Percentiles rank a stretch among this genome's conserved stretches.
Conservation (phyloP, 371 early-diverging fungal genomes). For the Mucor plumbeus region DNA sequence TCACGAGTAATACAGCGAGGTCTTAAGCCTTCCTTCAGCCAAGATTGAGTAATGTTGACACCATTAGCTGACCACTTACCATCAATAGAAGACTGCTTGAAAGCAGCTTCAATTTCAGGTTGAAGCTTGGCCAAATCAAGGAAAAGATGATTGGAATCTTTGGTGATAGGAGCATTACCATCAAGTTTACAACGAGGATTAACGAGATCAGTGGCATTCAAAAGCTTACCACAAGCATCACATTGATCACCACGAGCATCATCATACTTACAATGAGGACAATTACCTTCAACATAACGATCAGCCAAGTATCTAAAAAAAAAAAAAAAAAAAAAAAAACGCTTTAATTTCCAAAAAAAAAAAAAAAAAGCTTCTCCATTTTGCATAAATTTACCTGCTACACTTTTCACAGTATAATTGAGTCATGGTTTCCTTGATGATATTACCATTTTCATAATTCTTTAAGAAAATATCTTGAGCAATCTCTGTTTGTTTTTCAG, state of each 20-base stretch:
- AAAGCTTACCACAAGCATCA: constrained; percentile 94
- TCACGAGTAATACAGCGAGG: constrained; percentile 99
- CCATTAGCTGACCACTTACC: constrained; percentile 95
- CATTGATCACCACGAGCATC: constrained; percentile 99
- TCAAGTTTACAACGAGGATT: constrained; percentile 97
- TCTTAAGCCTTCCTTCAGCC: constrained; percentile 97
- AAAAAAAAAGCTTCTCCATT: too few species aligned
- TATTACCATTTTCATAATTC: constrained; percentile 78
- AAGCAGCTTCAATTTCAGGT: constrained; percentile 75
- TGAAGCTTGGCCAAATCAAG: constrained; percentile 88
- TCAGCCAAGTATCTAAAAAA: constrained; percentile 98
- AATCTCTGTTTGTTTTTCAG: constrained; percentile 89
- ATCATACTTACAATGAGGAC: constrained; percentile 88
- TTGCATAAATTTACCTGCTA: constrained; percentile 59
- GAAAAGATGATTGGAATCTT: constrained; percentile 94
- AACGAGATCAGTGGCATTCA: constrained; percentile 94
- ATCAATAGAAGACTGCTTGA: constrained; percentile 66
- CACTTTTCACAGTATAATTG: constrained; percentile 95
- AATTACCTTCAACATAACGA: constrained; percentile 98
- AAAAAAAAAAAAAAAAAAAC: too few species aligned
- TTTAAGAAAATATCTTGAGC: constrained; percentile 93
- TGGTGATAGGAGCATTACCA: constrained; percentile 79
- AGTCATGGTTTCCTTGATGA: constrained; percentile 79
- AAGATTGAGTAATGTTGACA: constrained; percentile 89
- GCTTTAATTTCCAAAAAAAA: too few species aligned